phyloP scores from a whole-genome alignment of 257 asterid genomes.

The Apocynum venetum region DNA sequence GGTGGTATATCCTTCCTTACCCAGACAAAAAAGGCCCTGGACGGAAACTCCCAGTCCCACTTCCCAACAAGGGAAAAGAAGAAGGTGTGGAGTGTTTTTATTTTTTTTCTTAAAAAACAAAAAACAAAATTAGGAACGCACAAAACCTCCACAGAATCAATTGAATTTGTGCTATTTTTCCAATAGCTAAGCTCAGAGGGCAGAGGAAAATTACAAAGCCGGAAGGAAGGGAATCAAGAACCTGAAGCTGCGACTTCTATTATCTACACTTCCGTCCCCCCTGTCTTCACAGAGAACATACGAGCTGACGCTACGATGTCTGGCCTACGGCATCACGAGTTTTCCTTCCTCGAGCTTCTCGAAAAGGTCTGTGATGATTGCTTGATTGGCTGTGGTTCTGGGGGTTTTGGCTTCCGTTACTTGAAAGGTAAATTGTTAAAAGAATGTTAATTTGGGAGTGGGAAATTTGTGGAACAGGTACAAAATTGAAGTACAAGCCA shows the following conservation, averaged over 20 bases:
- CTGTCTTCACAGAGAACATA: slow-evolving; percentile 70
- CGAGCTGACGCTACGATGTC: slow-evolving; percentile 65
- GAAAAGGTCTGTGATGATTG: slow-evolving; percentile 59
- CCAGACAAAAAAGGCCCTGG: too few species aligned
- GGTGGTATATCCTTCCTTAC: too few species aligned
- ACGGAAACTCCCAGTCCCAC: too few species aligned
- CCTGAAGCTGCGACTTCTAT: slow-evolving; percentile 67
- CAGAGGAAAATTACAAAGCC: not conserved
- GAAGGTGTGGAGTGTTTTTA: too few species aligned
- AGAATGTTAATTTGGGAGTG: not conserved
- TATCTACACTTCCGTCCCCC: slow-evolving; percentile 70
- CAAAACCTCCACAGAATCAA: not conserved
- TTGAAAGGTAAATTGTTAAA: not conserved
- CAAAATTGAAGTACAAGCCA: slow-evolving; percentile 79
- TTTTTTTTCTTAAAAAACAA: too few species aligned
- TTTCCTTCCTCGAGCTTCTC: slow-evolving; percentile 73
- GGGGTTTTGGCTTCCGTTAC: not conserved
- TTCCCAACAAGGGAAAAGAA: too few species aligned
- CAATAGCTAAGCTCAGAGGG: not conserved
- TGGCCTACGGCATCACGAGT: slow-evolving; percentile 77
- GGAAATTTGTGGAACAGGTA: slow-evolving; percentile 41
- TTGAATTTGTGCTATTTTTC: not conserved
- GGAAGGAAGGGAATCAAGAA: slow-evolving; percentile 53
- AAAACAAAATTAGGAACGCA: too few species aligned
- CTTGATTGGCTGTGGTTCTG: not conserved